These are phyloP conservation scores for Urochloa ruziziensis DNA, from an alignment of 176 grass and related monocot genomes.

Conservation along the genomic window DNA sequence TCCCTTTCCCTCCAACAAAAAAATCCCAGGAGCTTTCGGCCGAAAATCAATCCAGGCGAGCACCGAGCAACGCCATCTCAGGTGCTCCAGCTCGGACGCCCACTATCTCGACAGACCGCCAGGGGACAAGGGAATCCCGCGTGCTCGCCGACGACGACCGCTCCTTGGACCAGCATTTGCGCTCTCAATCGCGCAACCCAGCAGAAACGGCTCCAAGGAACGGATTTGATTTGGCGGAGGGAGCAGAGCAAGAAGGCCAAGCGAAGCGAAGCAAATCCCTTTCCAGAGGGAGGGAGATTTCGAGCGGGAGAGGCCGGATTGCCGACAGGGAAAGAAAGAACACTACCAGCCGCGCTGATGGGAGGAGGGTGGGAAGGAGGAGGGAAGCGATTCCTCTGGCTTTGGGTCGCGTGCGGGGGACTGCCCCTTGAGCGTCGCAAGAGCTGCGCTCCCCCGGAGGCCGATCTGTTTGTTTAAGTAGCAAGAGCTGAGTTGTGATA, in stretches of 20 bases:
- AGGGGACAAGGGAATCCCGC: not conserved
- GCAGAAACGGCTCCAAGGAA: no score
- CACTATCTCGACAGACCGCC: constrained; percentile 22
- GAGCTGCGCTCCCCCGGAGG: not conserved
- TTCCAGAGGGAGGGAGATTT: not conserved
- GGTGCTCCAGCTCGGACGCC: constrained; percentile 29
- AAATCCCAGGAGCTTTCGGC: constrained; percentile 32
- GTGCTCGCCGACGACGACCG: constrained; percentile 28
- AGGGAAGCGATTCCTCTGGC: constrained; percentile 23
- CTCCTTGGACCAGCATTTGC: constrained; percentile 13
- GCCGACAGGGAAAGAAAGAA: not conserved
- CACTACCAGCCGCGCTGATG: no score
- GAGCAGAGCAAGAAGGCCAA: no score
- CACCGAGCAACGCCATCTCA: constrained; percentile 11
- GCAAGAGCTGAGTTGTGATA: not conserved
- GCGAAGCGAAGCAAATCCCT: not conserved
- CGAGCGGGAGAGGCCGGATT: not conserved
- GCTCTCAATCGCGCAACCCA: not conserved
- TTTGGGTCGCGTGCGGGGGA: not conserved
- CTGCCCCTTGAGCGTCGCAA: constrained; percentile 2
- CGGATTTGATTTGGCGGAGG: not conserved
- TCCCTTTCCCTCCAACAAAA: constrained; percentile 1
- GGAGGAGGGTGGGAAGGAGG: not conserved
- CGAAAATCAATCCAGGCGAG: constrained; percentile 17
- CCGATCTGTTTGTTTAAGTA: constrained; percentile 25